Conservation (phyloP, 139 green algal species). For the Medakamo hakoo region DNA sequence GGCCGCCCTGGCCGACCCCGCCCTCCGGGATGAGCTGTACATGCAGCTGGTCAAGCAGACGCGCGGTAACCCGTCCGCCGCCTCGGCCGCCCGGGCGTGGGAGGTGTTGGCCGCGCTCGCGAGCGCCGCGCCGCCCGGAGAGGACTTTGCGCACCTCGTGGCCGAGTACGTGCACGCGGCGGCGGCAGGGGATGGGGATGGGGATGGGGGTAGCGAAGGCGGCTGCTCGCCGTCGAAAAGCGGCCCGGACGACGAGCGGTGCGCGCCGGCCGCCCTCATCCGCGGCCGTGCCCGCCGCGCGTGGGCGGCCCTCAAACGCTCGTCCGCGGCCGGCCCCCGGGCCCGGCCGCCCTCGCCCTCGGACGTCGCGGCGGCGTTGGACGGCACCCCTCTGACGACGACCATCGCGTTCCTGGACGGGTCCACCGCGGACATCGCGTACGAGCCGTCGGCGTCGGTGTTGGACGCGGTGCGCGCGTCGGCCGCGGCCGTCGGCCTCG, state of each 20-base stretch:
- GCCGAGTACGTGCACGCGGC: slow-evolving; percentile 50
- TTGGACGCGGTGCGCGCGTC: slow-evolving; percentile 75
- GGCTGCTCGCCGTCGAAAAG: too few species aligned
- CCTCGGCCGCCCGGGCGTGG: slow-evolving; percentile 44
- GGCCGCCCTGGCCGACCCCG: slow-evolving; percentile 52
- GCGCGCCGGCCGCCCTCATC: background rate
- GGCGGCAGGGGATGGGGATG: slow-evolving; percentile 13
- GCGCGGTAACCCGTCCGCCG: slow-evolving; percentile 44
- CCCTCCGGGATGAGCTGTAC: slow-evolving; percentile 88
- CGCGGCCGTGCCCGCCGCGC: background rate
- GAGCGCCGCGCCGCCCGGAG: slow-evolving; percentile 66
- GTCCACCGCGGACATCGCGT: slow-evolving; percentile 68
- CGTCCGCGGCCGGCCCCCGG: slow-evolving; percentile 41
- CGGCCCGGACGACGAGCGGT: too few species aligned
- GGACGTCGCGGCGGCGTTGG: background rate
- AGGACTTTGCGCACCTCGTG: slow-evolving; percentile 76
- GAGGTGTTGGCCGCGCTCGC: slow-evolving; percentile 77
- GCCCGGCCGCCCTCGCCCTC: background rate
- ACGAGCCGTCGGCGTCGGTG: slow-evolving; percentile 74
- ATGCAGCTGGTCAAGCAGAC: slow-evolving; percentile 84
- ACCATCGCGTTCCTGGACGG: slow-evolving; percentile 62
- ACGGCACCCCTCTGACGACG: slow-evolving; percentile 28
- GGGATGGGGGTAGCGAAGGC: too few species aligned
- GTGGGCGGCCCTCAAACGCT: slow-evolving; percentile 28
- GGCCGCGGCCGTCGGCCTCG: slow-evolving; percentile 71